These are phyloP conservation scores for Cordyceps cicadae DNA, from an alignment of 2,329 filamentous ascomycete genomes.

Conservation along the genomic window DNA sequence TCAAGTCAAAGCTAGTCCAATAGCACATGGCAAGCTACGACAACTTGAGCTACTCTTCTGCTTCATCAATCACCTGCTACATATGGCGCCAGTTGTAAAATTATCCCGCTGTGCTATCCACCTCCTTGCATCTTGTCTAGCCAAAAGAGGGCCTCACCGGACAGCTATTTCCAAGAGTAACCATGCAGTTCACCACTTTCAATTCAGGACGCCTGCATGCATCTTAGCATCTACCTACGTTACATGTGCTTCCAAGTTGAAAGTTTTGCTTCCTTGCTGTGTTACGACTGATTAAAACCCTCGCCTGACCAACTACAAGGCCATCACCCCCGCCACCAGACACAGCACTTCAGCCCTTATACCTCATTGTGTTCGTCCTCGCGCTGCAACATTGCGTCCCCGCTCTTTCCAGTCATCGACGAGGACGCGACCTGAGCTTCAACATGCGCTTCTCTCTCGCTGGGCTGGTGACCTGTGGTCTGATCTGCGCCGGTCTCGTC, in stretches of 20 bases:
- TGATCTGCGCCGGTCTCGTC: conserved; percentile 16
- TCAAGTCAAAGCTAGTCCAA: neutral
- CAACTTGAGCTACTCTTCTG: neutral
- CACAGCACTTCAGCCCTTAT: neutral
- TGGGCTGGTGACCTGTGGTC: conserved; percentile 13
- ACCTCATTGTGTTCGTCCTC: neutral
- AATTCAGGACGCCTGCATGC: neutral
- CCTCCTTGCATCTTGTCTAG: conserved; percentile 1
- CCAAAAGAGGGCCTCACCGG: neutral
- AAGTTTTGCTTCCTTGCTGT: neutral
- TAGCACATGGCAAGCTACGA: neutral
- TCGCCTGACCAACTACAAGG: neutral
- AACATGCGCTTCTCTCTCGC: conserved; percentile 21
- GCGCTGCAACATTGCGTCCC: neutral
- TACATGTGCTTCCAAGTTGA: neutral
- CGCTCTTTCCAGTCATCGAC: neutral
- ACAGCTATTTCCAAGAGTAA: neutral
- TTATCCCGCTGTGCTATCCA: neutral
- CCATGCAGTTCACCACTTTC: neutral
- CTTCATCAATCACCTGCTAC: conserved; percentile 6
- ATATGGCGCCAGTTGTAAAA: neutral
- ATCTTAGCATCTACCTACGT: neutral
- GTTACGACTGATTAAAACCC: neutral
- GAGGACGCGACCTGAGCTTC: neutral
- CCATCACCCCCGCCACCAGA: neutral